These are phyloP conservation scores for Alectoria sarmentosa DNA, from an alignment of 495 filamentous ascomycete genomes.

Conservation along the genomic window DNA sequence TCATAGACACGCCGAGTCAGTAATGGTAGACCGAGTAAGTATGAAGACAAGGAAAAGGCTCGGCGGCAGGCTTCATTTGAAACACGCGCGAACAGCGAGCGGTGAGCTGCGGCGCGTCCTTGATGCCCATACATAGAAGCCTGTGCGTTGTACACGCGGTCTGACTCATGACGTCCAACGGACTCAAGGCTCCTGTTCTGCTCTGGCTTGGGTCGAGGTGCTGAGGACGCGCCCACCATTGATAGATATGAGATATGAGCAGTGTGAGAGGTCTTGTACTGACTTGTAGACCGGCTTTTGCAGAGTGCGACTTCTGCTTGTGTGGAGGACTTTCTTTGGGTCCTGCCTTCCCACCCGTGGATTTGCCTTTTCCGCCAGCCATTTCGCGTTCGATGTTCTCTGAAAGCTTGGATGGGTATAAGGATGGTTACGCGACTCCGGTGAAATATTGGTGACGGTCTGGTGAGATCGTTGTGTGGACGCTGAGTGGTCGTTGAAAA, in stretches of 20 bases:
- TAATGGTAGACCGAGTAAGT: background rate
- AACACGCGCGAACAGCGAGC: background rate
- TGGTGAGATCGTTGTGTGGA: background rate
- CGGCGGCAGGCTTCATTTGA: background rate
- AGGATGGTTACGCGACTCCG: conserved; percentile 13
- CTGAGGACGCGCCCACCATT: conserved; percentile 13
- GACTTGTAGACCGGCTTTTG: conserved; percentile 97
- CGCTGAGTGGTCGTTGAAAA: conserved; percentile 6
- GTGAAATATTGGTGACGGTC: background rate
- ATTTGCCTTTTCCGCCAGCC: conserved; percentile 92
- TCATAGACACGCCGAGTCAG: conserved; percentile 29
- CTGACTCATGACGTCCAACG: background rate
- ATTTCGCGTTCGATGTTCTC: conserved; percentile 37
- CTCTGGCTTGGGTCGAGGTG: background rate
- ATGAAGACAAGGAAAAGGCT: background rate
- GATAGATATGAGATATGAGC: conserved; percentile 7
- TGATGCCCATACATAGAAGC: background rate
- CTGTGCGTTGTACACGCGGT: background rate
- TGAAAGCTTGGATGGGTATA: background rate
- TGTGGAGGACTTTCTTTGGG: conserved; percentile 66
- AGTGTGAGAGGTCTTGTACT: conserved; percentile 36
- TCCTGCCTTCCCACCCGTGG: conserved; percentile 88
- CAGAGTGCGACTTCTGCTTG: conserved; percentile 96
- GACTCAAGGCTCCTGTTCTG: background rate
- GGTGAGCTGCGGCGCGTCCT: background rate